A percentile compares a stretch with the other conserved stretches of the same genome.
These are phyloP conservation scores for Clarireedia homoeocarpa DNA, from an alignment of 2,329 filamentous ascomycete species.

Conservation along the genomic window DNA sequence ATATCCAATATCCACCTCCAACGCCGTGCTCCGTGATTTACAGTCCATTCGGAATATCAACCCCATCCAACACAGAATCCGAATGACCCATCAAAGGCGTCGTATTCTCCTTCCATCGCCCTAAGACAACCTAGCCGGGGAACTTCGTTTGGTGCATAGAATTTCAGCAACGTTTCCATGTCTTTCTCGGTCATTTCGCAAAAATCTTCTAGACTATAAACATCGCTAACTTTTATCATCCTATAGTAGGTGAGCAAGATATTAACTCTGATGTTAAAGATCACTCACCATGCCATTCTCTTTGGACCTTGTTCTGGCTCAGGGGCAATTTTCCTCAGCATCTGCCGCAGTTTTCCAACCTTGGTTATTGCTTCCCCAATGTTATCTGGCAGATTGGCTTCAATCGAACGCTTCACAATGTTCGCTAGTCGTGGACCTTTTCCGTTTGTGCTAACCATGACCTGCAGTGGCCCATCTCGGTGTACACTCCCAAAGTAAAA, in stretches of 20 bases:
- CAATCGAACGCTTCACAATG: constrained; percentile 77
- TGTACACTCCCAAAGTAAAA: constrained; percentile 98
- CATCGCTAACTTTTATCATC: constrained; percentile 90
- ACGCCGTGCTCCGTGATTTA: constrained; percentile 1
- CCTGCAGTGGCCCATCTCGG: constrained; percentile 87
- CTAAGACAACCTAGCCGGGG: constrained; percentile 48
- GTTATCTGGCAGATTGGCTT: constrained; percentile 64
- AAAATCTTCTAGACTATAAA: constrained; percentile 77
- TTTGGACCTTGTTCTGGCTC: constrained; percentile 66
- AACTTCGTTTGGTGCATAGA: constrained; percentile 52
- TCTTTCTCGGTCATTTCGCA: constrained; percentile 74
- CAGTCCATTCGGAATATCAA: constrained; percentile 7
- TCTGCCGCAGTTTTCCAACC: constrained; percentile 72
- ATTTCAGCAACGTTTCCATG: constrained; percentile 75
- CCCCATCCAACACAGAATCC: constrained; percentile 29
- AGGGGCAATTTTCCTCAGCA: constrained; percentile 71
- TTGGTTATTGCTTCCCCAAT: constrained; percentile 79
- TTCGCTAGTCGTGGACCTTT: constrained; percentile 89
- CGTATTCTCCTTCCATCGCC: constrained; percentile 37
- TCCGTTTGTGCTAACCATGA: constrained; percentile 98
- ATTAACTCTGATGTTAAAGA: background rate
- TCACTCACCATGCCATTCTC: constrained; percentile 75
- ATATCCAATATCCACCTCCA: background rate
- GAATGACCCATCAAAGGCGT: constrained; percentile 28
- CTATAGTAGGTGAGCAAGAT: constrained; percentile 37